These are phyloP conservation scores for Sorghum bicolor DNA, from an alignment of 176 grass and related monocot species.

Conservation along the genomic window Sorghum_bicolor_NCBIv3 NC_012871.2:69070001-69070500, in stretches of 20 bases:
- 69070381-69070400: constrained; percentile 71
- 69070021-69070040: neutral
- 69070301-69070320: neutral
- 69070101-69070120: neutral
- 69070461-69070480: constrained; percentile 92
- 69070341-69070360: neutral
- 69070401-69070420: constrained; percentile 76
- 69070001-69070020: neutral
- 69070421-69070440: constrained; percentile 71
- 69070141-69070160: constrained; percentile 93
- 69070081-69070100: neutral
- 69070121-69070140: constrained; percentile 1
- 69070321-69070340: neutral
- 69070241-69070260: constrained; percentile 64
- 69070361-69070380: constrained; percentile 8
- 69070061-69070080: neutral
- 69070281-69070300: neutral
- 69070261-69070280: constrained; percentile 29
- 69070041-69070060: neutral
- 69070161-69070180: constrained; percentile 82
- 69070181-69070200: constrained; percentile 91
- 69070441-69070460: constrained; percentile 75
- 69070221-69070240: constrained; percentile 69
- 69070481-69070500: neutral
- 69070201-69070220: constrained; percentile 75